A percentile compares a stretch with the other conserved stretches of the same genome.
Conservation (phyloP, 2,329 filamentous ascomycete genomes). For the Trichoderma hamatum region DNA sequence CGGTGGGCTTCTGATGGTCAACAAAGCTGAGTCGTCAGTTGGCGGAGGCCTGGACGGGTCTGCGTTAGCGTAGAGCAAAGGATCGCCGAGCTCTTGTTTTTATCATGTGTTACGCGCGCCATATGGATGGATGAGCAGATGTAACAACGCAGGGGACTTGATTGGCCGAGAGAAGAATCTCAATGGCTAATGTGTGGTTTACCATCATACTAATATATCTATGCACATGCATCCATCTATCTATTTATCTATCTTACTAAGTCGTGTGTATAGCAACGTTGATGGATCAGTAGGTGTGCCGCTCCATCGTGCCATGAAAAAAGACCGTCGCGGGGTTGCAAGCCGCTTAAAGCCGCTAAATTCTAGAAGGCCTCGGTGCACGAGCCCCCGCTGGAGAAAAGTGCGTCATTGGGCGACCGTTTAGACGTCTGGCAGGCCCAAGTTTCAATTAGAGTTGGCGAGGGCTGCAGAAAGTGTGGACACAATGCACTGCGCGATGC, state of each 20-base stretch:
- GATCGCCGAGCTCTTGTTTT: neutral
- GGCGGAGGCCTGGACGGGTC: neutral
- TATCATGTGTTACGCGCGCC: neutral
- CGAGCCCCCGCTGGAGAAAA: slow-evolving; percentile 6
- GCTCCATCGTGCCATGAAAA: neutral
- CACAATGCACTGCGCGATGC: neutral
- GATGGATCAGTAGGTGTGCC: neutral
- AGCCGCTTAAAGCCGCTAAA: slow-evolving; percentile 8
- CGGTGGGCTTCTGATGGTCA: slow-evolving; percentile 1
- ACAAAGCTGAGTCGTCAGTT: slow-evolving; percentile 4
- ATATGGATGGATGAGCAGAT: neutral
- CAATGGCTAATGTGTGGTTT: neutral
- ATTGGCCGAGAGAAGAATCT: neutral
- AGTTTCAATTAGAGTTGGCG: neutral
- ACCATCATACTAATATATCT: neutral
- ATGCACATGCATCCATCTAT: neutral
- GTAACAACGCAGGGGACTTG: neutral
- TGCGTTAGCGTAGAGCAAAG: slow-evolving; percentile 11
- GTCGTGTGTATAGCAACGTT: neutral
- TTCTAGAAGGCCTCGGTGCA: slow-evolving; percentile 10
- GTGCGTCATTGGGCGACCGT: slow-evolving; percentile 16
- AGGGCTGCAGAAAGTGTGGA: neutral
- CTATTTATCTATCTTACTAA: neutral
- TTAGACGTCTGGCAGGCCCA: neutral
- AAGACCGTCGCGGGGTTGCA: slow-evolving; percentile 11